A percentile compares a stretch with the other conserved stretches of the same genome.
These are phyloP conservation scores for Fusarium concolor DNA, from an alignment of 2,329 filamentous ascomycete genomes.

Conservation along the genomic window DNA sequence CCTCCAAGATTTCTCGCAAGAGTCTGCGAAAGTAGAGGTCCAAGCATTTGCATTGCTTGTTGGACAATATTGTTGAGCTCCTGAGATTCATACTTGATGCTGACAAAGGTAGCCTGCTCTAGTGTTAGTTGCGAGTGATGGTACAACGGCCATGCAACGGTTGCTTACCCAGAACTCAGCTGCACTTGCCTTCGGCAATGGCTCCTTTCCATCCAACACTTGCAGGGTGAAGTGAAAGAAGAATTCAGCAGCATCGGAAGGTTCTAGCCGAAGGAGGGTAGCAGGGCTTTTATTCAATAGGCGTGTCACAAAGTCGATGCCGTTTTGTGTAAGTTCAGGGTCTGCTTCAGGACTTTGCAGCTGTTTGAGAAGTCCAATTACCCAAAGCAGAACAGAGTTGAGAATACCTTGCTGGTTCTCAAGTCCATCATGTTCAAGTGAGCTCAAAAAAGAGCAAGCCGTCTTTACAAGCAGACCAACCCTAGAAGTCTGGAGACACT, in stretches of 20 bases:
- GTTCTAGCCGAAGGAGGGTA: conserved; percentile 70
- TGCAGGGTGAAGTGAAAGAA: conserved; percentile 79
- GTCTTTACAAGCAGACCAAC: conserved; percentile 77
- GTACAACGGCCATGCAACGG: not conserved
- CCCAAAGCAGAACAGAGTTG: conserved; percentile 68
- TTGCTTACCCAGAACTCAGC: conserved; percentile 78
- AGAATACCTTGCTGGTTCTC: conserved; percentile 61
- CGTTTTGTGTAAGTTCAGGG: conserved; percentile 77
- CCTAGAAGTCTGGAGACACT: conserved; percentile 70
- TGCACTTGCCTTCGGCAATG: conserved; percentile 79
- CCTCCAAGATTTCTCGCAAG: conserved; percentile 76
- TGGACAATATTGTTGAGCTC: conserved; percentile 58
- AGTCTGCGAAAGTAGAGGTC: conserved; percentile 68
- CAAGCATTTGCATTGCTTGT: conserved; percentile 67
- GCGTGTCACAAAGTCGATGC: conserved; percentile 77
- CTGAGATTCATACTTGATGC: conserved; percentile 57
- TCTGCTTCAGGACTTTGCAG: conserved; percentile 78
- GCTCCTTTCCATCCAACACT: conserved; percentile 77
- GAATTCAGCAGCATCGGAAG: conserved; percentile 68
- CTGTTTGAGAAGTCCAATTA: conserved; percentile 69
- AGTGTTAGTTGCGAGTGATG: not conserved
- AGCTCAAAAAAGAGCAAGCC: conserved; percentile 76
- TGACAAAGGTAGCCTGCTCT: conserved; percentile 64
- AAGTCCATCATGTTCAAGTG: conserved; percentile 60
- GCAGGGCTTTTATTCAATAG: conserved; percentile 70